phyloP scores from a whole-genome alignment of 306 rosid species.

The Luffa acutangula region DNA sequence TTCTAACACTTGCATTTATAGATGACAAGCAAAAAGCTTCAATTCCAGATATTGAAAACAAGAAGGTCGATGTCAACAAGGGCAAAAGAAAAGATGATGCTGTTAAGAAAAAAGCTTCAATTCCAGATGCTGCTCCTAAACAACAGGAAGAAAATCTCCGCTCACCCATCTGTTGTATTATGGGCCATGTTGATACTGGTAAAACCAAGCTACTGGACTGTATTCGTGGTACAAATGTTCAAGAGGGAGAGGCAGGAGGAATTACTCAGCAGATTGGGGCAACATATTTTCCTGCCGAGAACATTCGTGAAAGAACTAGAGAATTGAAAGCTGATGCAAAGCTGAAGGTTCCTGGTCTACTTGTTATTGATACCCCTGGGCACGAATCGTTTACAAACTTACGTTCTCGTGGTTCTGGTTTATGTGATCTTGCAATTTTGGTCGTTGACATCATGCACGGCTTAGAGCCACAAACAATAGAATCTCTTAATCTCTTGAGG shows the following conservation, averaged over 20 bases:
- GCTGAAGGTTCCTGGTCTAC: constrained; percentile 79
- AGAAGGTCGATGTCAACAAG: constrained; percentile 26
- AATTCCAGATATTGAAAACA: constrained; percentile 26
- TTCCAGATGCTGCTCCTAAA: constrained; percentile 28
- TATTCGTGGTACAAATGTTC: constrained; percentile 91
- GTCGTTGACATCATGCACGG: constrained; percentile 99
- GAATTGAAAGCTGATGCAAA: constrained; percentile 94
- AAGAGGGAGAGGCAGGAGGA: constrained; percentile 99
- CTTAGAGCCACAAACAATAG: constrained; percentile 87
- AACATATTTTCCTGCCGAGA: constrained; percentile 86
- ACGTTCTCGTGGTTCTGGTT: constrained; percentile 90
- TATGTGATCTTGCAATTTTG: constrained; percentile 92
- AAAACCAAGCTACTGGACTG: constrained; percentile 92
- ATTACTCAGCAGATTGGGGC: constrained; percentile 99
- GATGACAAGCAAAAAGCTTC: constrained; percentile 14
- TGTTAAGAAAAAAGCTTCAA: constrained; percentile 16
- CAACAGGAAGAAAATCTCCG: constrained; percentile 66
- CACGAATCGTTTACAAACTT: constrained; percentile 85
- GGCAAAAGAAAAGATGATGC: constrained; percentile 20
- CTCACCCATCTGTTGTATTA: constrained; percentile 96
- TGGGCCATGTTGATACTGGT: constrained; percentile 99
- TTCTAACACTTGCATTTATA: background rate
- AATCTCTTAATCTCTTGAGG: constrained; percentile 79
- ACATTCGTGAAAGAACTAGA: constrained; percentile 87
- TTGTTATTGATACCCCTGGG: constrained; percentile 96